Evolutionary conservation across 2,329 filamentous ascomycete genomes (phyloP).

Genomic region (Amphichorda felina): DNA sequence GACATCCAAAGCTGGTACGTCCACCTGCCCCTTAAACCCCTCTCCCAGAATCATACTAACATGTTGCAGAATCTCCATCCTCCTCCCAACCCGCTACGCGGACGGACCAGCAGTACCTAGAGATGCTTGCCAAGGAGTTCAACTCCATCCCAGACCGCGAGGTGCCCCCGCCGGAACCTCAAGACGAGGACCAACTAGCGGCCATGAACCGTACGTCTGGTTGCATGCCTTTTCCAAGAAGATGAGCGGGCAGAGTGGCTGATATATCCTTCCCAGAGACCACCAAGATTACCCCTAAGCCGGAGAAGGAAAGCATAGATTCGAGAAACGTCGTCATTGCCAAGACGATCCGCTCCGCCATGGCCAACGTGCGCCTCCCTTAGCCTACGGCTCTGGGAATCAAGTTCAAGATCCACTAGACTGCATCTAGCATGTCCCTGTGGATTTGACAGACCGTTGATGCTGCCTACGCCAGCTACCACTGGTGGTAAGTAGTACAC

Average conservation of each 20-base stretch:
- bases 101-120: constrained; percentile 4
- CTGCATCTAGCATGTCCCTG: too few relatives aligned
- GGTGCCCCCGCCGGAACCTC: constrained; percentile 1
- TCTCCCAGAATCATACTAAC: not conserved
- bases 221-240: not conserved
- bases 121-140: constrained; percentile 5
- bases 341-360: constrained; percentile 10
- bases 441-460: too few relatives aligned
- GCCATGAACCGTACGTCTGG: constrained; percentile 1
- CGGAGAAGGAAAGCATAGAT: constrained; percentile 1
- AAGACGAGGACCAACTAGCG: not conserved
- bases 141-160: constrained; percentile 5
- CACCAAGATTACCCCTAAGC: not conserved
- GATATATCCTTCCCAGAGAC: not conserved
- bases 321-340: constrained; percentile 18
- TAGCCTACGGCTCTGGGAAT: too few relatives aligned
- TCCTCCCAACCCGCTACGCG: not conserved
- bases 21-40: not conserved
- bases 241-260: too few relatives aligned
- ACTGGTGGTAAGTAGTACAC: too few relatives aligned
- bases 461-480: too few relatives aligned
- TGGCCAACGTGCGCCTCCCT: constrained; percentile 3
- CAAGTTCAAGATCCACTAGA: too few relatives aligned
- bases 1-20: not conserved
- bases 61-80: not conserved